phyloP scores from a whole-genome alignment of 176 grass and related monocot genomes.

The Triticum urartu region DNA sequence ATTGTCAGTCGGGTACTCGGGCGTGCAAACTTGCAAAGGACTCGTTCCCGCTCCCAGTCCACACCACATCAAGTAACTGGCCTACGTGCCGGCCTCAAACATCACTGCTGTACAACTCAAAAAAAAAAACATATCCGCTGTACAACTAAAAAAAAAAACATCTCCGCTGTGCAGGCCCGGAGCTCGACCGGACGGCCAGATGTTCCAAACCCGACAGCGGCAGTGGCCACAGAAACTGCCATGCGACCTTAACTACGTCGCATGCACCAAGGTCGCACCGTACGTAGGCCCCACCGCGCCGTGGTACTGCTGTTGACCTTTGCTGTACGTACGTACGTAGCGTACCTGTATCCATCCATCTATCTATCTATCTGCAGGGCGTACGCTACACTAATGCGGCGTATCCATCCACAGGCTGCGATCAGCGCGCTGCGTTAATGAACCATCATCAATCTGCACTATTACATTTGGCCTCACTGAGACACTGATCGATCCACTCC shows the following conservation, averaged over 20 bases:
- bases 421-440: not conserved
- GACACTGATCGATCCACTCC: not conserved
- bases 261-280: not conserved
- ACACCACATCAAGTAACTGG: not conserved
- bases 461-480: not conserved
- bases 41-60: not conserved
- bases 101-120: too few species aligned
- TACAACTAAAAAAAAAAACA: too few species aligned
- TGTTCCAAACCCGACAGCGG: not conserved
- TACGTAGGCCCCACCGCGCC: not conserved
- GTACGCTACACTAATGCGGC: not conserved
- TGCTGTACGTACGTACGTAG: not conserved
- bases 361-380: not conserved
- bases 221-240: not conserved
- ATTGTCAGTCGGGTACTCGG: not conserved
- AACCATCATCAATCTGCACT: not conserved
- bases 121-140: too few species aligned
- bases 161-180: too few species aligned
- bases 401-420: not conserved
- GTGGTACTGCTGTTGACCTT: slow-evolving; percentile 2
- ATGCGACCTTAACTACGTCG: not conserved
- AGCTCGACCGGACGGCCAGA: not conserved
- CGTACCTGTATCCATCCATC: not conserved
- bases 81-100: not conserved
- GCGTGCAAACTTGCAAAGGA: not conserved